These are phyloP conservation scores for Meyerozyma elateridarum DNA, from an alignment of 1,139 yeast genomes.

Conservation along the genomic window DNA sequence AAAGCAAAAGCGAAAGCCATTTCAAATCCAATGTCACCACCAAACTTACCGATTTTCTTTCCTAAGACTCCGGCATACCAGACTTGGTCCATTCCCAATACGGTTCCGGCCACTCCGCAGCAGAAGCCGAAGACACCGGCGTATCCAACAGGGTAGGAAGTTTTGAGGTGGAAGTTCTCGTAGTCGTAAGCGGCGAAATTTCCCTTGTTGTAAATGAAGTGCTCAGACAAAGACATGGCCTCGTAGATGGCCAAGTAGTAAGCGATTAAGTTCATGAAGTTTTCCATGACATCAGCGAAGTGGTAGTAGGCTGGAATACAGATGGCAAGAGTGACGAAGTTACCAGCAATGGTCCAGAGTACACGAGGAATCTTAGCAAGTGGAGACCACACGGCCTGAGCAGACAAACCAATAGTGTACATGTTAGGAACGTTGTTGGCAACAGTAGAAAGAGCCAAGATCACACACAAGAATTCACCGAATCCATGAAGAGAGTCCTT, in stretches of 20 bases:
- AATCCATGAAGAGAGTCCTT: constrained; percentile 79
- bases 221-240: constrained; percentile 69
- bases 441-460: constrained; percentile 77
- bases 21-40: constrained; percentile 90
- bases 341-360: constrained; percentile 74
- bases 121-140: constrained; percentile 78
- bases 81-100: constrained; percentile 77
- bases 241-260: constrained; percentile 87
- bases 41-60: constrained; percentile 52
- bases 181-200: constrained; percentile 57
- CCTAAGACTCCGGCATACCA: constrained; percentile 79
- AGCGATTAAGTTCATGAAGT: constrained; percentile 86
- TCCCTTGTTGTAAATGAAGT: constrained; percentile 67
- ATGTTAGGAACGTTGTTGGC: constrained; percentile 91
- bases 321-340: constrained; percentile 73
- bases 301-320: constrained; percentile 82
- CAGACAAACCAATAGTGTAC: constrained; percentile 83
- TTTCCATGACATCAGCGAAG: constrained; percentile 68
- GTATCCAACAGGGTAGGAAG: constrained; percentile 62
- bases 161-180: constrained; percentile 52
- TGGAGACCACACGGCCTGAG: constrained; percentile 77
- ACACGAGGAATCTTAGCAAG: constrained; percentile 73
- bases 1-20: constrained; percentile 68
- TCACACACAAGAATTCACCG: constrained; percentile 84
- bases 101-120: constrained; percentile 84